Evolutionary conservation across 164 flowering plant species (phyloP).

Genomic region (Saururus chinensis): DNA sequence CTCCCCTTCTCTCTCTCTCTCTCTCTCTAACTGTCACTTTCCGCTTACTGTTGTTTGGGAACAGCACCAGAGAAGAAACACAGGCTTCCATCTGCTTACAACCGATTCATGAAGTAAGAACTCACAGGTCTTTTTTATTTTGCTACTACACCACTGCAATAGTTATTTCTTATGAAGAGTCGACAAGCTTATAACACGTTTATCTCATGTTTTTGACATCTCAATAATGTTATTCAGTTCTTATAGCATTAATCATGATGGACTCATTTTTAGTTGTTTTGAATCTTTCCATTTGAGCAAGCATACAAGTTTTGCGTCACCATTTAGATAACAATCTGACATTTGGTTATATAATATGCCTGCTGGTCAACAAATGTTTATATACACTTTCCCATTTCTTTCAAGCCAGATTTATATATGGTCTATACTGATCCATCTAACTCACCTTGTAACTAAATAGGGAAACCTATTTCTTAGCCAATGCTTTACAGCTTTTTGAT

Average conservation of each 20-base stretch:
- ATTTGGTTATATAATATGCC: too few relatives aligned
- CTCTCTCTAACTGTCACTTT: neutral
- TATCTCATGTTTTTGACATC: too few relatives aligned
- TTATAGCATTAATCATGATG: neutral
- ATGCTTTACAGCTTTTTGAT: too few relatives aligned
- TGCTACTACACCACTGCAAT: too few relatives aligned
- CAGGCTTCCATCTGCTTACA: conserved; percentile 92
- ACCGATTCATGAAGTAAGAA: conserved; percentile 84
- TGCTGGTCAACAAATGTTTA: too few relatives aligned
- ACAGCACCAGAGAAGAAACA: conserved; percentile 94
- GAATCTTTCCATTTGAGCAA: neutral
- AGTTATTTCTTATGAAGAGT: neutral
- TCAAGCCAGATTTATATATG: too few relatives aligned
- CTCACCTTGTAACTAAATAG: too few relatives aligned
- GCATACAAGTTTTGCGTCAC: too few relatives aligned
- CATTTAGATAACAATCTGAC: too few relatives aligned
- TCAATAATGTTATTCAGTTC: neutral
- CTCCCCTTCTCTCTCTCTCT: conserved; percentile 4
- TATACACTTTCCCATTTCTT: too few relatives aligned
- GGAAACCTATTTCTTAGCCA: too few relatives aligned
- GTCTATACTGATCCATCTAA: too few relatives aligned
- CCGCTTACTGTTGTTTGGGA: neutral
- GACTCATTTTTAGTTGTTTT: neutral
- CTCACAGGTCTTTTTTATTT: neutral
- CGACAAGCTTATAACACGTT: neutral